Base-by-base conservation (phyloP, 179 eudicot species). In the Carnegiea gigantea region DNA sequence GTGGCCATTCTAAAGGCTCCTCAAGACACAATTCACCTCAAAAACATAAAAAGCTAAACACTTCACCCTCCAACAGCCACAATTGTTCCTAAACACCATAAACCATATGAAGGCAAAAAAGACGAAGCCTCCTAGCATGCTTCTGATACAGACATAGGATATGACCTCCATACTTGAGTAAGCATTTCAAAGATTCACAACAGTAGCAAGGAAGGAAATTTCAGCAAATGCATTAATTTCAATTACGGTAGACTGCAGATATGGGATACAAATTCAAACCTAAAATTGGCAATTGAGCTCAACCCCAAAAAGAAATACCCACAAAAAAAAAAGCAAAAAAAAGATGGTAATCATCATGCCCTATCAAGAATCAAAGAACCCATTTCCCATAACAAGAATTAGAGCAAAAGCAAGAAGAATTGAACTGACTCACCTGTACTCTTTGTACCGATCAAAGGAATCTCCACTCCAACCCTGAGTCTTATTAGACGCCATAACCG, bases 381-480 rank as follows among this genome's bases (percentile, higher is more conserved):
- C 38, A 38, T 33, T 23, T 1, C 9, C 60, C 43, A 23, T 9
- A 9, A 7, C 46, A 76, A 46, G 30, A 26, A 76, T 59, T 10
- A 23, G 9, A 78, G 48, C 28, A 46, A 59, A 49, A 60, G 36
- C 18, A 6, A 57, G 44, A 51, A 51, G 40, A 13, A 18, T 73
- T 73, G 51, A 9, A 13, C 79, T 9, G 40, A 90, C 99, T 9
- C 57, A 90, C 99, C 95, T 89, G 89, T 92, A 95, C 77, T 95
- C 99, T 77, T 82, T 89, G 70, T 95, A 92, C 9, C 98, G 97
- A 86, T 94, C 92, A 79, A 90, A 95, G 5, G 99, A 95, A 81
- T 95, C 99, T 15, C 98, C 98, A 81, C 89, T 90, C 99, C 99
- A 95, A 8, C 99, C 99, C 81, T 90, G 88, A 64, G 97, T 94